Evolutionary conservation across 306 rosid genomes (phyloP).

Genomic region (Clitoria ternatea): DNA sequence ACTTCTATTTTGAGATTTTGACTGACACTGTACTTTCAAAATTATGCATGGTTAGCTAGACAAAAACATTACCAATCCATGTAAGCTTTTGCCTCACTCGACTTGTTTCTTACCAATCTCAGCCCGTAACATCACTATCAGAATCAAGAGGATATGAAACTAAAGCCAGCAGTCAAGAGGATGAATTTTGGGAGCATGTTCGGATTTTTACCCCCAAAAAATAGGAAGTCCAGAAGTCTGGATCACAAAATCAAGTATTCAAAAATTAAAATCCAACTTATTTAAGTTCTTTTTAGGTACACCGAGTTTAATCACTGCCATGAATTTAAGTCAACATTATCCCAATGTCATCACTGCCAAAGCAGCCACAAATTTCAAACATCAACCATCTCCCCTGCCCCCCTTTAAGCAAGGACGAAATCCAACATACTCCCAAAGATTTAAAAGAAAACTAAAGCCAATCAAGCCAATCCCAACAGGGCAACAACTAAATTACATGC

Average conservation of each 20-base stretch:
- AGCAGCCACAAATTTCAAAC: neutral
- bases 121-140: neutral
- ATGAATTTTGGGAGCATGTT: neutral
- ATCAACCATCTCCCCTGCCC: neutral
- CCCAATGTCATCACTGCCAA: neutral
- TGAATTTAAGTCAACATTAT: neutral
- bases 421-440: neutral
- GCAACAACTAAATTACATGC: neutral
- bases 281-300: neutral
- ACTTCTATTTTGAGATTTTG: neutral
- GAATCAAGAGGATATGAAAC: neutral
- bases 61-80: neutral
- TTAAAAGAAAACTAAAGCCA: neutral
- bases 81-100: neutral
- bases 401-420: neutral
- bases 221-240: neutral
- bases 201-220: neutral
- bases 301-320: neutral
- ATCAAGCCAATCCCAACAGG: constrained; percentile 17
- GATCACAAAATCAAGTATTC: neutral
- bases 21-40: neutral
- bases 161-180: neutral
- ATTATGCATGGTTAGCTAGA: neutral
- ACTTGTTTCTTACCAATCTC: neutral
- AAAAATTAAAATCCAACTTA: neutral